Evolutionary conservation across 345 rosid species (phyloP), one percentile per base, ranked within the genome.

Genomic region (Euphorbia pulcherrima): DNA sequence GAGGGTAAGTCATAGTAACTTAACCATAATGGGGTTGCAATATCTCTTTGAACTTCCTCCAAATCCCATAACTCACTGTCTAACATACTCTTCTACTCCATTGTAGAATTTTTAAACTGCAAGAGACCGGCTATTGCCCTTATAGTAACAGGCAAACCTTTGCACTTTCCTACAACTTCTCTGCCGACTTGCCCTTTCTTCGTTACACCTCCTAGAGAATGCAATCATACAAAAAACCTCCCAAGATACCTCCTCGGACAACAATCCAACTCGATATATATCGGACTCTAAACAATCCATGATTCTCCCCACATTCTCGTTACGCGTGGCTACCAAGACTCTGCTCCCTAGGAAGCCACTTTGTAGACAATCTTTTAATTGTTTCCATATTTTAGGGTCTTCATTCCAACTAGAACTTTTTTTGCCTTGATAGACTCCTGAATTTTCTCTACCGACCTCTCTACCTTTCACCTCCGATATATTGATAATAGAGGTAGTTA

Each of bases 71-170:
- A 5, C 1, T 53, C 59, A 70, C 60, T 71, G 0, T 51, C 24
- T 16, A 71, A 44, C 41, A 79, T 54, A 29, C 7, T 56, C 29
- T 62, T 28, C 75, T 79, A 79, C 5, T 68, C 72, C n/a, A 6
- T 30, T 64, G 1, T 23, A 0, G 18, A 14, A 6, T 14, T 53
- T 59, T 68, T 4, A 68, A 62, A 6, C 2, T 64, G 53, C 37
- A 78, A 40, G 6, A 67, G 51, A 5, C 51, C 40, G 0, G 72
- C 65, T 4, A 74, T 1, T n/a, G 6, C 9, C 35, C 27, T 68
- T 10, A 52, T 52, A 18, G 54, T 40, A 9, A 68, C 39, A 8
- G 71, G 71, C 39, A 57, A 56, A 6, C 64, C 64, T 2, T 8
- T n/a, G 6, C 71, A 63, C 11, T 56, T 60, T 0, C 1, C 40